A percentile compares a stretch with the other conserved stretches of the same genome.
Evolutionary conservation across 2,329 filamentous ascomycete species (phyloP).

Genomic region (Fonsecaea pugnacius): DNA sequence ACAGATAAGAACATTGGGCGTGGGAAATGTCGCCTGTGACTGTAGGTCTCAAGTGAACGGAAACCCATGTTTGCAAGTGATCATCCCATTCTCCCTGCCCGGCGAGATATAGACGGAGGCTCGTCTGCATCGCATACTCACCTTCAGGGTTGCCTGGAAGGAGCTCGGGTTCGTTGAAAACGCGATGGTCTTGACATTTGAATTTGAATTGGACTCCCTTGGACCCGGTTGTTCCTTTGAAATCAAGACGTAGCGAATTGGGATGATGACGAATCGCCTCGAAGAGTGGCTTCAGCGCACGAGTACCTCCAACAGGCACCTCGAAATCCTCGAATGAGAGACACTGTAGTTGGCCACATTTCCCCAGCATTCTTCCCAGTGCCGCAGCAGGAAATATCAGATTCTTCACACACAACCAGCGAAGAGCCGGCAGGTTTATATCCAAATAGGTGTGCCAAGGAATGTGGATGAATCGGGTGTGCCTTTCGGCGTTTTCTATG

Average conservation of each 20-base stretch:
- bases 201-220: not conserved
- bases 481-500: not conserved
- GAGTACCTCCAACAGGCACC: not conserved
- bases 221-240: not conserved
- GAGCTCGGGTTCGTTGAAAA: not conserved
- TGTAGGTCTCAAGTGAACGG: not conserved
- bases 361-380: not conserved
- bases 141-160: not conserved
- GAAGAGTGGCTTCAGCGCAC: not conserved
- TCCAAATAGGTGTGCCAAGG: not conserved
- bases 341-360: not conserved
- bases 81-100: conserved; percentile 1
- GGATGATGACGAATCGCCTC: conserved; percentile 7
- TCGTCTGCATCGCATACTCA: not conserved
- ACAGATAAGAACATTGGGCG: not conserved
- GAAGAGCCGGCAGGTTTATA: not conserved
- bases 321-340: not conserved
- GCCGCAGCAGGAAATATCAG: not conserved
- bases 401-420: not conserved
- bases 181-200: not conserved
- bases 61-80: not conserved
- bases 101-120: not conserved
- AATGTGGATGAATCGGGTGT: not conserved
- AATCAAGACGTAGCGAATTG: not conserved
- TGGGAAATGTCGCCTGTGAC: not conserved